A percentile compares a stretch with the other conserved stretches of the same genome.
These are phyloP conservation scores for Cicer yamashitae DNA, from an alignment of 306 rosid species.

Conservation along the genomic window DNA sequence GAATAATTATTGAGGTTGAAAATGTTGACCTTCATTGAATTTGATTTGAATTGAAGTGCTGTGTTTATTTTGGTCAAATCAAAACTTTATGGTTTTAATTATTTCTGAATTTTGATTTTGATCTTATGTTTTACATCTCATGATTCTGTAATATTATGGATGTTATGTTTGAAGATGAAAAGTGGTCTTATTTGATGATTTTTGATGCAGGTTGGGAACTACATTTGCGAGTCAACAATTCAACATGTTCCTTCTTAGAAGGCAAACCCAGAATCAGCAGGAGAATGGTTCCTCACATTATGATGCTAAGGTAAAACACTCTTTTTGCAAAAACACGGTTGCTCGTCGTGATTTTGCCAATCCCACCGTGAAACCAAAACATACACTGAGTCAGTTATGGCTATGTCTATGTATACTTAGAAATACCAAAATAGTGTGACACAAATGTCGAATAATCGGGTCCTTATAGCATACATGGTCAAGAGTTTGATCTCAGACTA, in stretches of 20 bases:
- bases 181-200: conserved; percentile 31
- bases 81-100: neutral
- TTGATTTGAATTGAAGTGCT: neutral
- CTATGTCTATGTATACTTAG: neutral
- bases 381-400: neutral
- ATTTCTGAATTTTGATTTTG: neutral
- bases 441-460: neutral
- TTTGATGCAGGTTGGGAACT: conserved; percentile 42
- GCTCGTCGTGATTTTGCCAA: neutral
- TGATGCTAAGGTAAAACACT: conserved; percentile 64
- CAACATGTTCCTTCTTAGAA: conserved; percentile 70
- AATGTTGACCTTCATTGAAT: conserved; percentile 5
- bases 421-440: neutral
- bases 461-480: neutral
- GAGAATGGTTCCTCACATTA: conserved; percentile 58
- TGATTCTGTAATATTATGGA: neutral
- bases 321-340: neutral
- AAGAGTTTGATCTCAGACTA: neutral
- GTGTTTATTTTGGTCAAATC: conserved; percentile 15
- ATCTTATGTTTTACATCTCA: conserved; percentile 18
- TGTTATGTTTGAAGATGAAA: conserved; percentile 6
- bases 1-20: conserved; percentile 13
- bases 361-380: neutral
- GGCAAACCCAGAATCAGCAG: conserved; percentile 55
- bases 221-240: conserved; percentile 40